Conservation (phyloP, 2,329 filamentous ascomycete species). For the Ceratocystis colombiana region DNA sequence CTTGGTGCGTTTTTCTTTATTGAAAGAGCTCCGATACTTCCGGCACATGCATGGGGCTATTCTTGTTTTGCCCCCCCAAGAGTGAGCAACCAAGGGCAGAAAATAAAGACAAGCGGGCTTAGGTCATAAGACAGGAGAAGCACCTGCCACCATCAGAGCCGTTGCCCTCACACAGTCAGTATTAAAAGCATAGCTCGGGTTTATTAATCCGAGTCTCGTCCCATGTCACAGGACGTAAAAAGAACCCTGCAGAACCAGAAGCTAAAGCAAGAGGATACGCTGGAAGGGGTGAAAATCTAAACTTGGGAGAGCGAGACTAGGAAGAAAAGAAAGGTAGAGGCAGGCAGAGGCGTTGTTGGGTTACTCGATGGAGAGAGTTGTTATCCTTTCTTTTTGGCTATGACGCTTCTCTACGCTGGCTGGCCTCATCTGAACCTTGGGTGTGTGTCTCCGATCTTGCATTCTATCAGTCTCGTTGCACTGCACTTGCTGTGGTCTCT, state of each 20-base stretch:
- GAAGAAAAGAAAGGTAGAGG: background rate
- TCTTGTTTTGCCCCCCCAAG: background rate
- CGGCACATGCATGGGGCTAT: background rate
- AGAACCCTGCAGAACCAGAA: background rate
- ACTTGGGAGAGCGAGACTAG: background rate
- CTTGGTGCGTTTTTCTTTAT: background rate
- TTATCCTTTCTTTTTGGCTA: background rate
- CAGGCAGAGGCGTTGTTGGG: background rate
- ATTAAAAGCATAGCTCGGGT: constrained; percentile 17
- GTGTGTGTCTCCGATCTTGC: too few relatives aligned
- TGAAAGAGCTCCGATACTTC: constrained; percentile 1
- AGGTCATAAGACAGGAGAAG: background rate
- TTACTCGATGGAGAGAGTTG: too few relatives aligned
- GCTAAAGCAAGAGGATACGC: background rate
- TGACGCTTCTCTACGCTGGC: background rate
- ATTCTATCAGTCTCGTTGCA: too few relatives aligned
- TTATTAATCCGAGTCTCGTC: constrained; percentile 20
- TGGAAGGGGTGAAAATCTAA: background rate
- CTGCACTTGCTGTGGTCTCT: too few relatives aligned
- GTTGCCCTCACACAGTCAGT: background rate
- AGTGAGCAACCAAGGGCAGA: background rate
- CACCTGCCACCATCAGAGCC: constrained; percentile 1
- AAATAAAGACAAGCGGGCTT: background rate
- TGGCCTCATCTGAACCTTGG: too few relatives aligned
- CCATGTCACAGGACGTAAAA: constrained; percentile 13